Evolutionary conservation across 1,284 basidiomycete species (phyloP).

Genomic region (Grifola frondosa): DNA sequence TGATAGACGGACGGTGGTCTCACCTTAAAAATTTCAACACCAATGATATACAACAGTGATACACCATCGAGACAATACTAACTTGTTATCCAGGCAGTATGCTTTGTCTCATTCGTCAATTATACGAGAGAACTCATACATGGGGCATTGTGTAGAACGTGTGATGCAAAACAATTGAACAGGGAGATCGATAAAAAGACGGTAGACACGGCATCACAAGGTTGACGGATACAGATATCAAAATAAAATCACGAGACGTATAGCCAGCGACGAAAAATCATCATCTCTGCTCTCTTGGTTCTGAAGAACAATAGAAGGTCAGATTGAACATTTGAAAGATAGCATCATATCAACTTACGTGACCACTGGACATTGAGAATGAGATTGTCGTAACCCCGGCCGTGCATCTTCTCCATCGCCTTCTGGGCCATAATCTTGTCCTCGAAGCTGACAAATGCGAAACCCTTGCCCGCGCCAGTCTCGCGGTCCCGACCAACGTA

Average conservation of each 20-base stretch:
- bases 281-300: slow-evolving; percentile 36
- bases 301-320: slow-evolving; percentile 17
- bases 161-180: too few relatives aligned
- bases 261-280: background rate
- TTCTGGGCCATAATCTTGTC: slow-evolving; percentile 76
- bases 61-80: too few relatives aligned
- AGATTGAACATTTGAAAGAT: background rate
- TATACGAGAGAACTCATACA: too few relatives aligned
- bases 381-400: slow-evolving; percentile 87
- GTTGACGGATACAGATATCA: slow-evolving; percentile 12
- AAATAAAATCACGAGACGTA: slow-evolving; percentile 7
- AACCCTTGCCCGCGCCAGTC: slow-evolving; percentile 94
- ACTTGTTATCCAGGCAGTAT: too few relatives aligned
- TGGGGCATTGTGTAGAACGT: too few relatives aligned
- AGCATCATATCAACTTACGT: slow-evolving; percentile 36
- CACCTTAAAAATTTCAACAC: too few relatives aligned
- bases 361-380: slow-evolving; percentile 90
- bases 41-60: too few relatives aligned
- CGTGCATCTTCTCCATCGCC: slow-evolving; percentile 93
- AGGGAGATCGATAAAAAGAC: too few relatives aligned
- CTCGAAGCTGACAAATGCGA: slow-evolving; percentile 96
- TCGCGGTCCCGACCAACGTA: slow-evolving; percentile 96
- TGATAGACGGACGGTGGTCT: too few relatives aligned
- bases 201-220: slow-evolving; percentile 16
- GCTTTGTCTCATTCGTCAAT: too few relatives aligned